These are phyloP conservation scores for Euphorbia neoarborescens DNA, from an alignment of 441 rosid species.

Conservation along the genomic window DNA sequence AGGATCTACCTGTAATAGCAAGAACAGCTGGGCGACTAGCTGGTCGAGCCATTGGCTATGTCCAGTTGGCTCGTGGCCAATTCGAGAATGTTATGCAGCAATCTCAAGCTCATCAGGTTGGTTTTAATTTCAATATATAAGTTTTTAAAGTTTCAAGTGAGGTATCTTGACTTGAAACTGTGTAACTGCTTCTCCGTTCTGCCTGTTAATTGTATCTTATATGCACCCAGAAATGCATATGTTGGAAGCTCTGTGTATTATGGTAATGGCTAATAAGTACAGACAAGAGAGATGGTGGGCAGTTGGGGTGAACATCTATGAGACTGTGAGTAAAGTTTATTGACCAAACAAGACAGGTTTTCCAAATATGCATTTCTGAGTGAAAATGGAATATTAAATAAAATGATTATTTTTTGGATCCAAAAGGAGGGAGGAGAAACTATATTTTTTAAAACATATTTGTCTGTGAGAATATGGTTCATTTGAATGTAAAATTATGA, in stretches of 20 bases:
- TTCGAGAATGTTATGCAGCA: constrained; percentile 74
- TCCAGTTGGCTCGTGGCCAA: constrained; percentile 81
- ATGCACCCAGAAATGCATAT: neutral
- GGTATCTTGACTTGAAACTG: neutral
- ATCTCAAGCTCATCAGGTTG: constrained; percentile 82
- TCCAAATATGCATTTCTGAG: no score
- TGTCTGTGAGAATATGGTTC: neutral
- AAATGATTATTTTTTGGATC: neutral
- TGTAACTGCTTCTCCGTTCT: neutral
- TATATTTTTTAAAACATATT: neutral
- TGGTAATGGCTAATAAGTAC: neutral
- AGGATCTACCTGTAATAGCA: constrained; percentile 65
- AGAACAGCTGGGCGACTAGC: constrained; percentile 69
- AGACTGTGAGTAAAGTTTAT: no score
- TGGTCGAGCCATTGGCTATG: constrained; percentile 74
- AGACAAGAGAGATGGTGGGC: neutral
- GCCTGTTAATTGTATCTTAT: neutral
- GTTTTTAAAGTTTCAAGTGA: neutral
- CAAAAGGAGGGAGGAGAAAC: neutral
- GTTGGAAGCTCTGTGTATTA: neutral
- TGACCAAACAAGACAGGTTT: no score
- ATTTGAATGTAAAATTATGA: neutral
- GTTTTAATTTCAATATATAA: neutral
- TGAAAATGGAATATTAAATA: neutral
- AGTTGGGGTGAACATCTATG: no score